Percentiles rank a stretch among this genome's conserved stretches.
Conservation (phyloP, 2,329 filamentous ascomycete species). For the Stenocarpella maydis region DNA sequence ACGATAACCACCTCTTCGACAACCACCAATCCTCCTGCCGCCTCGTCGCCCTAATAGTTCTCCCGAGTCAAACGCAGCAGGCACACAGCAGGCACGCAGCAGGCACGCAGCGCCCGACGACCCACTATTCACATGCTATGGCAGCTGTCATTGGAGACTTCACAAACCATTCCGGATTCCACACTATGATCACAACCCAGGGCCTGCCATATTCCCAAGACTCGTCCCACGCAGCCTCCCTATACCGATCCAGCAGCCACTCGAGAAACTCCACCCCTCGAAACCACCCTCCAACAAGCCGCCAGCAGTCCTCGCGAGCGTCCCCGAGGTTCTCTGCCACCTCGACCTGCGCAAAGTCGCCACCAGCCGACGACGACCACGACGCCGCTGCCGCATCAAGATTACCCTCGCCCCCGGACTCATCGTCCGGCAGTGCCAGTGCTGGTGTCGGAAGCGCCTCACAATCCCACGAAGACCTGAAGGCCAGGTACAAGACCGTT, state of each 20-base stretch:
- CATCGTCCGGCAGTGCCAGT: slow-evolving; percentile 54
- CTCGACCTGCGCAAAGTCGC: background rate
- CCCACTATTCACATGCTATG: slow-evolving; percentile 57
- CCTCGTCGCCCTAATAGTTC: background rate
- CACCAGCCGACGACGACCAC: slow-evolving; percentile 42
- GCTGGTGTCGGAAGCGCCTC: slow-evolving; percentile 42
- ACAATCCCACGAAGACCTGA: slow-evolving; percentile 24
- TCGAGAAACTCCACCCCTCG: slow-evolving; percentile 42
- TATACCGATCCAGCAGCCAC: slow-evolving; percentile 49
- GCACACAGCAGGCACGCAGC: background rate
- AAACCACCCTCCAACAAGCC: slow-evolving; percentile 40
- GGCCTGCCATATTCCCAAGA: slow-evolving; percentile 54
- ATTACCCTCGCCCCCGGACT: slow-evolving; percentile 63
- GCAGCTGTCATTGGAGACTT: slow-evolving; percentile 74
- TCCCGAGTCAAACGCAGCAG: background rate
- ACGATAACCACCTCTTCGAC: background rate
- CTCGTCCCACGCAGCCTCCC: slow-evolving; percentile 52
- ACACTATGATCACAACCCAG: slow-evolving; percentile 70
- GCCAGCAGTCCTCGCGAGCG: slow-evolving; percentile 27
- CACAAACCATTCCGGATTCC: slow-evolving; percentile 76
- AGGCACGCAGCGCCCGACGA: background rate
- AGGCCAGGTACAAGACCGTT: slow-evolving; percentile 35
- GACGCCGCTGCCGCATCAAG: slow-evolving; percentile 55
- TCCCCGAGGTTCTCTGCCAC: slow-evolving; percentile 19
- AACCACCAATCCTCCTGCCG: background rate